These are phyloP conservation scores for Jimgerdemannia lactiflua DNA, from an alignment of 192 early-diverging fungal genomes.

Conservation along the genomic window DNA sequence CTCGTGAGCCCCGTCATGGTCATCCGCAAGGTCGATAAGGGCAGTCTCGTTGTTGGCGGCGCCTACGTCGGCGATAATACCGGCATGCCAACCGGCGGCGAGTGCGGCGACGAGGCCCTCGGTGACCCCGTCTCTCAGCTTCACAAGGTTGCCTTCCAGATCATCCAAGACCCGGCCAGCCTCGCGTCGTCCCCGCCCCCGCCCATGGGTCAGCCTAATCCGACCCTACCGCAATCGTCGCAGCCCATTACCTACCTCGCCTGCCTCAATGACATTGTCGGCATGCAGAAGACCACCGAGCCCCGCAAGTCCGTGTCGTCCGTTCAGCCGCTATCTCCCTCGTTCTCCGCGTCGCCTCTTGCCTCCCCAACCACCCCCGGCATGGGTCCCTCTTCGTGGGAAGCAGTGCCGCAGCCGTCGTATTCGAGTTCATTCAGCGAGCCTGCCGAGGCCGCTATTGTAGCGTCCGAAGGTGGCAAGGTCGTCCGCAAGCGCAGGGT, in stretches of 20 bases:
- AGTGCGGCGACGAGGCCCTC: slow-evolving; percentile 48
- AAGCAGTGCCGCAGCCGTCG: slow-evolving; percentile 2
- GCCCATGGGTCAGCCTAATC: slow-evolving; percentile 3
- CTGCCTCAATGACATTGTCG: slow-evolving; percentile 76
- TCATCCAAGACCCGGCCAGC: slow-evolving; percentile 48
- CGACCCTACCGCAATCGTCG: slow-evolving; percentile 33
- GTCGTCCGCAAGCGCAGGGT: slow-evolving; percentile 33
- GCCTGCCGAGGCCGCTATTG: slow-evolving; percentile 10
- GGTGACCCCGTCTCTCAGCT: slow-evolving; percentile 88
- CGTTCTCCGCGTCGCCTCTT: slow-evolving; percentile 2
- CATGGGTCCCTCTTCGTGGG: slow-evolving; percentile 8
- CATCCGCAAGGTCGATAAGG: slow-evolving; percentile 84
- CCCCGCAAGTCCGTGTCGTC: slow-evolving; percentile 38
- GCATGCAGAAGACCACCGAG: slow-evolving; percentile 61
- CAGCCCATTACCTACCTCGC: slow-evolving; percentile 62
- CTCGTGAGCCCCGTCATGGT: slow-evolving; percentile 78
- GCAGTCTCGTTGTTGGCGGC: slow-evolving; percentile 69
- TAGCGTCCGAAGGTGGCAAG: slow-evolving; percentile 17
- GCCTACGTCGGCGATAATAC: slow-evolving; percentile 33
- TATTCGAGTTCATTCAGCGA: slow-evolving; percentile 9
- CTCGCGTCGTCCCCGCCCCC: slow-evolving; percentile 4
- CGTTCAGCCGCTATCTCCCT: neutral
- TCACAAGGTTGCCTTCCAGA: slow-evolving; percentile 89
- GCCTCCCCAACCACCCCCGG: neutral
- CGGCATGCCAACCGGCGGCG: slow-evolving; percentile 20